A percentile compares a stretch with the other conserved stretches of the same genome.
Evolutionary conservation across 805 yeast genomes (phyloP).

Genomic region (Millerozyma acaciae): DNA sequence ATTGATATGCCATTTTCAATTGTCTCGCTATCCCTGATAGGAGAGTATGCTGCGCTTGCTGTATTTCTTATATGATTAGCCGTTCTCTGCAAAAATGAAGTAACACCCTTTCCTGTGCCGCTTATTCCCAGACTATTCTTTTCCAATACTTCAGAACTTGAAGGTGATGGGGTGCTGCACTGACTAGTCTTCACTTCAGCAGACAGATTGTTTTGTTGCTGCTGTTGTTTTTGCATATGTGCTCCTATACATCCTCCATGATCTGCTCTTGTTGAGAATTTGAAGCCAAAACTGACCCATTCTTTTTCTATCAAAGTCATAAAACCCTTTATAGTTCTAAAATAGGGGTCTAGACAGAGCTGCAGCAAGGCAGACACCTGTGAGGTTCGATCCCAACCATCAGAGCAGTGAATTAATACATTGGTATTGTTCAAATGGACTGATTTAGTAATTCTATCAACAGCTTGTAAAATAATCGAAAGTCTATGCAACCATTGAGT

Average conservation of each 20-base stretch:
- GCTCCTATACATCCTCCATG: conserved; percentile 56
- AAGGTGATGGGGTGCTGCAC: conserved; percentile 5
- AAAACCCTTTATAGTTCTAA: conserved; percentile 84
- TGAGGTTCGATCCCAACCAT: conserved; percentile 98
- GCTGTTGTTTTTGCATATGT: conserved; percentile 17
- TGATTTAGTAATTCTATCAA: conserved; percentile 76
- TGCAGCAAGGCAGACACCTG: conserved; percentile 83
- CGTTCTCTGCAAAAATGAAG: conserved; percentile 38
- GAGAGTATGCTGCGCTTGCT: conserved; percentile 22
- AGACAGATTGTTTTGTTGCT: conserved; percentile 7
- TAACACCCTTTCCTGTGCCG: conserved; percentile 25
- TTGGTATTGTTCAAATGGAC: conserved; percentile 80
- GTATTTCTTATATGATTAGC: conserved; percentile 39
- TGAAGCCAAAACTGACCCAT: conserved; percentile 93
- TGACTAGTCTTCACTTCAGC: no score
- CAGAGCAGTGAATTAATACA: conserved; percentile 88
- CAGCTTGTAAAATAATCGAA: conserved; percentile 64
- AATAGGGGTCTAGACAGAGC: conserved; percentile 85
- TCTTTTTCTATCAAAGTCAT: conserved; percentile 85
- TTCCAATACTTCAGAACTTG: conserved; percentile 7
- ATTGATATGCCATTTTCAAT: conserved; percentile 22
- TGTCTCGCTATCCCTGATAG: conserved; percentile 18
- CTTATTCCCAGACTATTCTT: conserved; percentile 3
- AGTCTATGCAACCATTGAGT: conserved; percentile 80
- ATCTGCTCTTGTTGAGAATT: conserved; percentile 80